A percentile compares a stretch with the other conserved stretches of the same genome.
Evolutionary conservation across 2,329 filamentous ascomycete genomes (phyloP).

Genomic region (Colletotrichum sp.): DNA sequence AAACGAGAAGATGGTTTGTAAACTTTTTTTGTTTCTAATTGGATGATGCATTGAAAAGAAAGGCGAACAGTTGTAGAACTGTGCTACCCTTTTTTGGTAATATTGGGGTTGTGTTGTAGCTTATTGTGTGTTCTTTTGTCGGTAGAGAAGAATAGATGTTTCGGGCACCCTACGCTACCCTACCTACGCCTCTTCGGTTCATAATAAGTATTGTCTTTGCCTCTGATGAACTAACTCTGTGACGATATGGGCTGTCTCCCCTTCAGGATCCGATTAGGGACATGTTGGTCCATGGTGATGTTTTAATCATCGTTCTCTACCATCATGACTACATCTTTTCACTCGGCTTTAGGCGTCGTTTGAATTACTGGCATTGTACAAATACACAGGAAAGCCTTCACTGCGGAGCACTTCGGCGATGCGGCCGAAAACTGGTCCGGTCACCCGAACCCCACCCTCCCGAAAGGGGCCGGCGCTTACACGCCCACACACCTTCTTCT

Average conservation of each 20-base stretch:
- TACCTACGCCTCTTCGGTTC: not conserved
- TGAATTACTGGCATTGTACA: not conserved
- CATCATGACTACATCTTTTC: not conserved
- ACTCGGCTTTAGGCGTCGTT: not conserved
- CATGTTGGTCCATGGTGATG: no score
- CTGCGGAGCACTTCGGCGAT: not conserved
- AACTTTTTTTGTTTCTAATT: not conserved
- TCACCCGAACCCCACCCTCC: not conserved
- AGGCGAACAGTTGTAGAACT: not conserved
- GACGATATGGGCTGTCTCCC: not conserved
- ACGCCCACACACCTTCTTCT: not conserved
- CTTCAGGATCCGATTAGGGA: accelerated
- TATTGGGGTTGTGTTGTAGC: not conserved
- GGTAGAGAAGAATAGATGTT: not conserved
- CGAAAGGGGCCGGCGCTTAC: not conserved
- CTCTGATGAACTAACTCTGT: not conserved
- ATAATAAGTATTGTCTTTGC: not conserved
- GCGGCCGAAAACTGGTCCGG: not conserved
- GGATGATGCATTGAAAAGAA: not conserved
- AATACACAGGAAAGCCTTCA: not conserved
- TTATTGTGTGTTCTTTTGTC: slow-evolving; percentile 7
- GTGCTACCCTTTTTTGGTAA: not conserved
- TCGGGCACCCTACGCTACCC: not conserved
- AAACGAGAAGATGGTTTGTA: not conserved
- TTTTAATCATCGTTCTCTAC: not conserved